phyloP scores from a whole-genome alignment of 2,329 filamentous ascomycete genomes.

The Pseudogymnoascus sp. region DNA sequence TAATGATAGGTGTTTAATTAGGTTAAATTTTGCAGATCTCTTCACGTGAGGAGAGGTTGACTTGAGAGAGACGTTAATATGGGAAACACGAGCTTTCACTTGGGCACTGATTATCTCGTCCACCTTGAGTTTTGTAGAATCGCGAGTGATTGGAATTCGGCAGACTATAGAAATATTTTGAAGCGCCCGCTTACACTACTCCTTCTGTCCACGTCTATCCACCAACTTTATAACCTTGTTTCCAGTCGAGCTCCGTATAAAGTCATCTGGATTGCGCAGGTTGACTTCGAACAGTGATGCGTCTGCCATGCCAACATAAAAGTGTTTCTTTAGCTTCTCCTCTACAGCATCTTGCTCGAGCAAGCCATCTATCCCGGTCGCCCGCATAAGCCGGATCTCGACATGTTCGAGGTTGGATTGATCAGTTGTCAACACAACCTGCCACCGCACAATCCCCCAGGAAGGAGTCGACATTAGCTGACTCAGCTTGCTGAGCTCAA shows the following conservation, averaged over 20 bases:
- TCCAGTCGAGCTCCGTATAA: not conserved
- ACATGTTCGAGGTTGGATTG: not conserved
- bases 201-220: not conserved
- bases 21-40: too few species aligned
- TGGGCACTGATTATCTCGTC: too few species aligned
- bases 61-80: too few species aligned
- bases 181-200: too few species aligned
- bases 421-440: not conserved
- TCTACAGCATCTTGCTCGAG: not conserved
- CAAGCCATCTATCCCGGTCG: not conserved
- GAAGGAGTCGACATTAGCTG: not conserved
- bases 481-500: not conserved
- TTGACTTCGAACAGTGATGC: too few species aligned
- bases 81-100: too few species aligned
- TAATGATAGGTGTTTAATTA: too few species aligned
- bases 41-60: too few species aligned
- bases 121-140: too few species aligned
- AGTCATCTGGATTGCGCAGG: not conserved
- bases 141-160: too few species aligned
- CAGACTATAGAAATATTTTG: too few species aligned
- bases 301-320: too few species aligned
- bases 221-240: not conserved
- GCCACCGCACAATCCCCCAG: not conserved
- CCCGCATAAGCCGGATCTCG: not conserved
- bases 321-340: not conserved